Evolutionary conservation across 2,329 filamentous ascomycete genomes (phyloP).

Genomic region (Decorospora gaudefroyi): DNA sequence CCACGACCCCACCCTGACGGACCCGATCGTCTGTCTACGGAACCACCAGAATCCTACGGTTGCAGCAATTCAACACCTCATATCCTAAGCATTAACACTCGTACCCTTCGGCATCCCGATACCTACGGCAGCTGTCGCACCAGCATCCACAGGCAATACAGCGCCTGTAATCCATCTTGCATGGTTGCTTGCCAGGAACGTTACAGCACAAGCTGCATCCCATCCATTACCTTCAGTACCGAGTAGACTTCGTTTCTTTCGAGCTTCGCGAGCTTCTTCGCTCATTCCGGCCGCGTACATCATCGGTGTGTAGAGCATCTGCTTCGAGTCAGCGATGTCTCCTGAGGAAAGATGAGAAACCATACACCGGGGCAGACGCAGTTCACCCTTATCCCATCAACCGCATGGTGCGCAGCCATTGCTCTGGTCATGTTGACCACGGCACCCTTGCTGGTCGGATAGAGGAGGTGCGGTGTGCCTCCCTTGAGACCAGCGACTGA

Average conservation of each 20-base stretch:
- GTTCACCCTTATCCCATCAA: conserved; percentile 58
- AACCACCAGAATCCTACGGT: too few species aligned
- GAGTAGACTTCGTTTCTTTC: conserved; percentile 57
- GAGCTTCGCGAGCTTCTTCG: conserved; percentile 55
- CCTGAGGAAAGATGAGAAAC: not conserved
- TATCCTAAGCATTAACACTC: conserved; percentile 30
- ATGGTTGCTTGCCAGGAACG: conserved; percentile 58
- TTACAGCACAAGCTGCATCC: conserved; percentile 58
- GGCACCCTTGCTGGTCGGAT: conserved; percentile 60
- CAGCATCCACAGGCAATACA: conserved; percentile 39
- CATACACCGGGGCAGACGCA: conserved; percentile 58
- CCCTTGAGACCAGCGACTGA: conserved; percentile 63
- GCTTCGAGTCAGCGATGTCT: not conserved
- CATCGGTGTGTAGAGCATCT: conserved; percentile 61
- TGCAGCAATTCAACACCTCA: too few species aligned
- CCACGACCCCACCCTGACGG: too few species aligned
- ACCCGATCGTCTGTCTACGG: too few species aligned
- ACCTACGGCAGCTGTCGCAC: conserved; percentile 35
- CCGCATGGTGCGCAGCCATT: conserved; percentile 60
- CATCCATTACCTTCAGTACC: conserved; percentile 60
- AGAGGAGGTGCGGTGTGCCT: conserved; percentile 59
- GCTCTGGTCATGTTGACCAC: conserved; percentile 62
- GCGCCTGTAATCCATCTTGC: conserved; percentile 57
- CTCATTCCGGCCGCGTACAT: conserved; percentile 59
- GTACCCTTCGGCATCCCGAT: conserved; percentile 32